Percentiles rank a stretch among this genome's conserved stretches.
Evolutionary conservation across 805 yeast genomes (phyloP).

Genomic region (Ogataea trehaloabstinens): DNA sequence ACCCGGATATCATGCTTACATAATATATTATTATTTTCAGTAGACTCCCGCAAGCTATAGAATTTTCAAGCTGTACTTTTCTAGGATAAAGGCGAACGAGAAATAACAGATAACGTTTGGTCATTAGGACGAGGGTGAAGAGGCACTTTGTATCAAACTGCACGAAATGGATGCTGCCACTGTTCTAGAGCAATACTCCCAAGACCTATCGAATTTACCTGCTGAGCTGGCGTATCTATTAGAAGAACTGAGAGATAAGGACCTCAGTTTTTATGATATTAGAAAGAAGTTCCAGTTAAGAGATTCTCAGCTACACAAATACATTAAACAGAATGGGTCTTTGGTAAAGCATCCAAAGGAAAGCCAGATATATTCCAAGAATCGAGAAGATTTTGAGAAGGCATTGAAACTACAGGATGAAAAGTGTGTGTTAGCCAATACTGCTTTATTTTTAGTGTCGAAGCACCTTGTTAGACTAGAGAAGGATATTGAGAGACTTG

Average conservation of each 20-base stretch:
- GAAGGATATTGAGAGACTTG: constrained; percentile 70
- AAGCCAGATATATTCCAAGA: constrained; percentile 57
- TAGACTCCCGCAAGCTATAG: too few species aligned
- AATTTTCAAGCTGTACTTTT: too few species aligned
- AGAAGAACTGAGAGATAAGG: constrained; percentile 74
- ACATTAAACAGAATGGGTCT: constrained; percentile 80
- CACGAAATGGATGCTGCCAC: constrained; percentile 95
- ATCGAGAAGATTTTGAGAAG: constrained; percentile 62
- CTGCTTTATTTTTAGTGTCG: constrained; percentile 73
- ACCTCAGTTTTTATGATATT: constrained; percentile 60
- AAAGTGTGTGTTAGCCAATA: constrained; percentile 76
- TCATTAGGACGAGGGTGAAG: too few species aligned
- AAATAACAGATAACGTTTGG: too few species aligned
- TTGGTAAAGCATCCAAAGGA: constrained; percentile 81
- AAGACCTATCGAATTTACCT: constrained; percentile 72
- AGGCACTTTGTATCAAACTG: too few species aligned
- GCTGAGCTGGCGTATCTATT: constrained; percentile 79
- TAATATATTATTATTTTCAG: too few species aligned
- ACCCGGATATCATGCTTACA: too few species aligned
- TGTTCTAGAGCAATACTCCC: constrained; percentile 65
- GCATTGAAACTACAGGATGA: constrained; percentile 68
- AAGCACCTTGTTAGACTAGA: constrained; percentile 75
- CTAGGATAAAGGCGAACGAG: too few species aligned
- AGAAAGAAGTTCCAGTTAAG: constrained; percentile 64
- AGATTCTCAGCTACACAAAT: constrained; percentile 81